Conservation (phyloP, 441 rosid genomes). For the Gossypium schwendimanii region DNA sequence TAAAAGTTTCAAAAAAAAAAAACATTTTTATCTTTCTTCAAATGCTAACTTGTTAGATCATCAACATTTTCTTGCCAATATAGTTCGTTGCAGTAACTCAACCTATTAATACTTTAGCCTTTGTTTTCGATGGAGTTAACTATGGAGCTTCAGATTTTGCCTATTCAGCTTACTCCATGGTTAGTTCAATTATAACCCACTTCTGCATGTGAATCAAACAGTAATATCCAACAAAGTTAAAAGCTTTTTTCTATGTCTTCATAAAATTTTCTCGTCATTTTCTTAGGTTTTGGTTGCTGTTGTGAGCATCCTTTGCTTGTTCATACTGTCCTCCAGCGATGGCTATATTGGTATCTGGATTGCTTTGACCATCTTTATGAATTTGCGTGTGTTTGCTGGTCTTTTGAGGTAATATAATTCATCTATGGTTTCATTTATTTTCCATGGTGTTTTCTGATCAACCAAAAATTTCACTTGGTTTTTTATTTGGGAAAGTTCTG, state of each 20-base stretch:
- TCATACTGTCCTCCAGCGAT: constrained; percentile 29
- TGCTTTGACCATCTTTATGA: constrained; percentile 41
- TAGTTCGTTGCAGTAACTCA: constrained; percentile 58
- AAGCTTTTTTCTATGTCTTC: background rate
- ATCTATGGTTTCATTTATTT: background rate
- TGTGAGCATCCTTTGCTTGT: constrained; percentile 33
- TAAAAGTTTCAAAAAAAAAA: background rate
- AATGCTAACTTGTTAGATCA: background rate
- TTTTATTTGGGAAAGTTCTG: too few species aligned
- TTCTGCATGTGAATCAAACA: background rate
- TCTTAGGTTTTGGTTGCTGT: constrained; percentile 40
- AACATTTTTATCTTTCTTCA: background rate
- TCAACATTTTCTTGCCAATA: background rate
- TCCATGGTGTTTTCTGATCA: too few species aligned
- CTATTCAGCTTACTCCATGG: constrained; percentile 59
- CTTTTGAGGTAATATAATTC: constrained; percentile 34
- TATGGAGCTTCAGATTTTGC: constrained; percentile 60
- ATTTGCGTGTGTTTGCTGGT: constrained; percentile 39
- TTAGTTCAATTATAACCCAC: constrained; percentile 7
- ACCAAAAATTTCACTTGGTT: too few species aligned
- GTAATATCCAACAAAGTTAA: background rate
- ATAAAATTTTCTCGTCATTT: background rate
- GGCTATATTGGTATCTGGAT: constrained; percentile 53
- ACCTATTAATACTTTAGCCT: constrained; percentile 55
- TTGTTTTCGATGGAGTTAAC: constrained; percentile 58